A percentile compares a stretch with the other conserved stretches of the same genome.
phyloP scores from a whole-genome alignment of 345 rosid genomes.

The Aquilaria malaccensis region DNA sequence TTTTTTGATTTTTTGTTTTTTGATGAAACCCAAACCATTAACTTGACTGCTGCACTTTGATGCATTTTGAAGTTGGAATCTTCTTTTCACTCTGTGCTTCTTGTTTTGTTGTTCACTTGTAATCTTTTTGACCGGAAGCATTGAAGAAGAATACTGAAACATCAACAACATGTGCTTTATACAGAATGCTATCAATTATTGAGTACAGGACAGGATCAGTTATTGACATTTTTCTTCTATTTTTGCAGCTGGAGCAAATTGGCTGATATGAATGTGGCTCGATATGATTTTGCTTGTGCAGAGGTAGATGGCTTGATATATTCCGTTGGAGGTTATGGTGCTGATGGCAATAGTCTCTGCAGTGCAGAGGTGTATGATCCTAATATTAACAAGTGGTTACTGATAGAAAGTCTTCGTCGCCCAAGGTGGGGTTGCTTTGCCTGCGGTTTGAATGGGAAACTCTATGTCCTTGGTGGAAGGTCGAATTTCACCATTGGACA shows the following conservation, averaged over 20 bases:
- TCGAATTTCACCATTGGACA: constrained; percentile 90
- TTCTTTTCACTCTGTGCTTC: too few relatives aligned
- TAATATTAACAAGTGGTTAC: constrained; percentile 47
- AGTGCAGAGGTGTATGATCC: constrained; percentile 79
- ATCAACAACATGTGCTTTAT: too few relatives aligned
- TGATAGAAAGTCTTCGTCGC: constrained; percentile 65
- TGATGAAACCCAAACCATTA: too few relatives aligned
- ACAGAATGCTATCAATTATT: too few relatives aligned
- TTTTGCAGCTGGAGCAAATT: constrained; percentile 73
- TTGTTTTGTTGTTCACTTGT: too few relatives aligned
- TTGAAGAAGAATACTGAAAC: too few relatives aligned
- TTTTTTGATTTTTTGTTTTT: too few relatives aligned
- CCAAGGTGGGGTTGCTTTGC: constrained; percentile 92
- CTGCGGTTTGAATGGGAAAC: constrained; percentile 65
- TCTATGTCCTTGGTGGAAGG: constrained; percentile 91
- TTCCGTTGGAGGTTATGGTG: constrained; percentile 75
- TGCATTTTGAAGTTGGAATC: too few relatives aligned
- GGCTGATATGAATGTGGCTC: constrained; percentile 62
- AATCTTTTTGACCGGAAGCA: too few relatives aligned
- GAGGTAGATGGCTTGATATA: constrained; percentile 80
- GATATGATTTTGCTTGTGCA: constrained; percentile 86
- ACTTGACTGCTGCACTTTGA: too few relatives aligned
- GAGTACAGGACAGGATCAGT: too few relatives aligned
- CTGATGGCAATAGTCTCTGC: constrained; percentile 61
- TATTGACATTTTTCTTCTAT: background rate